Evolutionary conservation across 306 rosid genomes (phyloP).

Genomic region (Trichosanthes cucumerina): DNA sequence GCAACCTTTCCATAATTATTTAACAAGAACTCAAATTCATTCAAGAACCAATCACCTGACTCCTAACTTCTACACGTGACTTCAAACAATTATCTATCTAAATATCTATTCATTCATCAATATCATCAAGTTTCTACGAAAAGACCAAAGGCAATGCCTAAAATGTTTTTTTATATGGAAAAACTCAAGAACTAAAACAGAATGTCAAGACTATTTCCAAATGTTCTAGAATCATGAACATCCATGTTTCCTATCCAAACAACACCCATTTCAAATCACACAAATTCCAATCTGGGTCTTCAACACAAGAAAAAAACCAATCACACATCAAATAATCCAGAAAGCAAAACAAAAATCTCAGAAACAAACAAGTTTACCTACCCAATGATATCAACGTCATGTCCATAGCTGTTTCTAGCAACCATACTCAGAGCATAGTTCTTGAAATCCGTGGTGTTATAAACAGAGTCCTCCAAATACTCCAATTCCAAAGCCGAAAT

Average conservation of each 20-base stretch:
- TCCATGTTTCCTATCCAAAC: neutral
- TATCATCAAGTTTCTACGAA: neutral
- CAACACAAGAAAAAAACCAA: neutral
- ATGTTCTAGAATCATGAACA: neutral
- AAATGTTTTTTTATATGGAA: neutral
- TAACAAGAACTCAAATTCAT: neutral
- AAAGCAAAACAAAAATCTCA: neutral
- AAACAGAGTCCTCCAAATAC: slow-evolving; percentile 43
- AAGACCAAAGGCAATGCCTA: neutral
- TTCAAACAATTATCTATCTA: neutral
- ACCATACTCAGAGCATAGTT: slow-evolving; percentile 56
- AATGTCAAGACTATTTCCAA: neutral
- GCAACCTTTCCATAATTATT: neutral
- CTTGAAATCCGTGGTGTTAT: slow-evolving; percentile 57
- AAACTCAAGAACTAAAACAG: neutral
- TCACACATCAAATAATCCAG: neutral
- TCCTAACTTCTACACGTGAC: neutral
- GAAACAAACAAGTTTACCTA: slow-evolving; percentile 12
- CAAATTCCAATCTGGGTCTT: neutral
- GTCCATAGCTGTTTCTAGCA: slow-evolving; percentile 48
- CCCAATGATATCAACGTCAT: slow-evolving; percentile 37
- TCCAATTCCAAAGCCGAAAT: slow-evolving; percentile 76
- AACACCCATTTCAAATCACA: neutral
- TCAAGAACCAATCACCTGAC: neutral
- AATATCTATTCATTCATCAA: neutral